phyloP scores from a whole-genome alignment of 1,139 yeast genomes.

The Scheffersomyces parashehatae region DNA sequence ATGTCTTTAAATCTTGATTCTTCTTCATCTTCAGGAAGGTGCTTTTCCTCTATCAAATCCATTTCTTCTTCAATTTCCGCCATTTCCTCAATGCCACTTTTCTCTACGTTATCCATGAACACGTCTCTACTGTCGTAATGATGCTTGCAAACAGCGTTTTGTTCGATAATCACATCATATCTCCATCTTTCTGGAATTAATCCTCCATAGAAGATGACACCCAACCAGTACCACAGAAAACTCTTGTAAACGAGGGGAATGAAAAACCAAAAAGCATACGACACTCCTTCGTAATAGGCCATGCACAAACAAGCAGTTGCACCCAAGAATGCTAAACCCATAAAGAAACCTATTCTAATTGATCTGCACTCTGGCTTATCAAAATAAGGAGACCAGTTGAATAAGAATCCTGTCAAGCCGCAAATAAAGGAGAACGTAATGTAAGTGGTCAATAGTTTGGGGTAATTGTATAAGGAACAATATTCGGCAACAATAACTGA shows the following conservation, averaged over 20 bases:
- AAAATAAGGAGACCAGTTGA: constrained; percentile 90
- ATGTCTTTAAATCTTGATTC: constrained; percentile 32
- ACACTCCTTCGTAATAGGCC: constrained; percentile 56
- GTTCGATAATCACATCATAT: constrained; percentile 57
- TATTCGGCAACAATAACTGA: constrained; percentile 86
- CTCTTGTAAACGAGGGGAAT: constrained; percentile 64
- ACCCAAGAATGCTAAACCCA: constrained; percentile 79
- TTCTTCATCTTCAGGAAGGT: constrained; percentile 10
- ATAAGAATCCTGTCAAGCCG: constrained; percentile 70
- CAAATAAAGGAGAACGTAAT: constrained; percentile 62
- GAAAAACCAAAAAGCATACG: constrained; percentile 52
- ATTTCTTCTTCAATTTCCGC: constrained; percentile 41
- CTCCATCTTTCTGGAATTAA: constrained; percentile 90
- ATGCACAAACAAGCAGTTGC: constrained; percentile 62
- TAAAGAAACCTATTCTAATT: constrained; percentile 78
- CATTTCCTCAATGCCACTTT: constrained; percentile 47
- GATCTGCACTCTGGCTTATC: constrained; percentile 85
- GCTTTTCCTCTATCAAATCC: constrained; percentile 25
- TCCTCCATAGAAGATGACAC: constrained; percentile 86
- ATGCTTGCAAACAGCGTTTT: constrained; percentile 29
- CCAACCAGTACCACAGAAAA: constrained; percentile 71
- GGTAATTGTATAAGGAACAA: constrained; percentile 67
- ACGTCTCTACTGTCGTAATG: constrained; percentile 28
- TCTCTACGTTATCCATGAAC: constrained; percentile 36
- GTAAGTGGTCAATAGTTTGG: constrained; percentile 48